phyloP scores from a whole-genome alignment of 1,284 basidiomycete species.

The Fomitopsis pinicola region DNA sequence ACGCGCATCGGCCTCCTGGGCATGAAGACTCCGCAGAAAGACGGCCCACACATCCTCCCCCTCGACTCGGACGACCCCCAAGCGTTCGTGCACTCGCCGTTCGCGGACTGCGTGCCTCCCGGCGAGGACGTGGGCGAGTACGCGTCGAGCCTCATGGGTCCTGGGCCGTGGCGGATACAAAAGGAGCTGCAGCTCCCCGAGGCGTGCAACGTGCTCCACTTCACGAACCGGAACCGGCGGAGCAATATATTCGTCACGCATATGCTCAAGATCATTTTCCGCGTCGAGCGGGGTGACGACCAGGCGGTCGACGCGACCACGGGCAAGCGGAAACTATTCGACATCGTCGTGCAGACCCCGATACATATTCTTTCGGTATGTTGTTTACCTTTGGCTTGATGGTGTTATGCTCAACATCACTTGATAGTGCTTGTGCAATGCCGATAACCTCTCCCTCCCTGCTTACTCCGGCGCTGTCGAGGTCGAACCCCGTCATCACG shows the following conservation, averaged over 20 bases:
- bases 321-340: constrained; percentile 77
- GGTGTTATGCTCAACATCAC: neutral
- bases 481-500: neutral
- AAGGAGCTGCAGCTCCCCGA: constrained; percentile 53
- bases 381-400: constrained; percentile 11
- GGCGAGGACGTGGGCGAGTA: constrained; percentile 47
- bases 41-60: constrained; percentile 59
- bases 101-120: constrained; percentile 37
- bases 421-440: constrained; percentile 71
- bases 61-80: constrained; percentile 55
- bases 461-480: constrained; percentile 44
- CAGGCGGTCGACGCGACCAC: constrained; percentile 58
- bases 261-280: constrained; percentile 77
- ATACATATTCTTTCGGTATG: constrained; percentile 78
- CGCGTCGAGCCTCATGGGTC: constrained; percentile 64
- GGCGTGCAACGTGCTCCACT: constrained; percentile 57
- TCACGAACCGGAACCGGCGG: constrained; percentile 80
- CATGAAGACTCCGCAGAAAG: constrained; percentile 52
- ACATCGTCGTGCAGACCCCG: constrained; percentile 87
- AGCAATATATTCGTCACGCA: constrained; percentile 83
- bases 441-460: constrained; percentile 74
- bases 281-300: constrained; percentile 82
- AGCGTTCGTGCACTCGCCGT: constrained; percentile 51
- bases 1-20: constrained; percentile 66
- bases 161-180: constrained; percentile 70